Evolutionary conservation across 805 yeast genomes (phyloP).

Genomic region (Candida glaebosa): DNA sequence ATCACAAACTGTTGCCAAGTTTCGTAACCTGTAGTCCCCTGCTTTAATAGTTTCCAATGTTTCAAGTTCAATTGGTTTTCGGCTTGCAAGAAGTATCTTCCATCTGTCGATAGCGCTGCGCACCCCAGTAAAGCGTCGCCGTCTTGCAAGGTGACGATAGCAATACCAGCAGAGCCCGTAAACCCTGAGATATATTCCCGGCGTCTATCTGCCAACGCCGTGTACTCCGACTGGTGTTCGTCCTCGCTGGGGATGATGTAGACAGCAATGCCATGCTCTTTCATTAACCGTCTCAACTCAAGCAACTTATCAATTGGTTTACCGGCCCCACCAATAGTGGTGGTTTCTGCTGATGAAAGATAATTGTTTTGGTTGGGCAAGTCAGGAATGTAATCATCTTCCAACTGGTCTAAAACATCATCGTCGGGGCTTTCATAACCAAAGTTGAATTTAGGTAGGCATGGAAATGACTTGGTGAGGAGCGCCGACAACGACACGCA

Average conservation of each 20-base stretch:
- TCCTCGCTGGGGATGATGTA: conserved; percentile 86
- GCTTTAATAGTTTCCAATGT: conserved; percentile 74
- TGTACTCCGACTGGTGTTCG: conserved; percentile 91
- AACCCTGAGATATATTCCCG: conserved; percentile 82
- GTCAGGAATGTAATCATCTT: conserved; percentile 21
- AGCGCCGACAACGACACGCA: conserved; percentile 17
- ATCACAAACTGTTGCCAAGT: conserved; percentile 76
- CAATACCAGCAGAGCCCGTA: conserved; percentile 92
- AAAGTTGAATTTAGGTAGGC: conserved; percentile 17
- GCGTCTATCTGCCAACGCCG: conserved; percentile 75
- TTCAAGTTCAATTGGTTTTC: conserved; percentile 70
- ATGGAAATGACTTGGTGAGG: conserved; percentile 21
- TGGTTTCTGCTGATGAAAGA: conserved; percentile 6
- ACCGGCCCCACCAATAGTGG: conserved; percentile 6
- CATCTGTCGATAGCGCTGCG: conserved; percentile 89
- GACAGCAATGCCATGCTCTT: conserved; percentile 57
- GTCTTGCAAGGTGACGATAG: conserved; percentile 61
- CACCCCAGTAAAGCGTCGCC: conserved; percentile 50
- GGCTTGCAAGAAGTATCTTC: conserved; percentile 92
- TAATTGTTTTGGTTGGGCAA: conserved; percentile 17
- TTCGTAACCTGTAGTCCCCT: conserved; percentile 66
- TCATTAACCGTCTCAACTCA: conserved; percentile 63
- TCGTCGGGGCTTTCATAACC: conserved; percentile 6
- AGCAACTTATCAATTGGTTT: conserved; percentile 60
- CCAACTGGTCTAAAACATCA: conserved; percentile 12